These are phyloP conservation scores for Cicer judaicum DNA, from an alignment of 306 rosid species.

Conservation along the genomic window DNA sequence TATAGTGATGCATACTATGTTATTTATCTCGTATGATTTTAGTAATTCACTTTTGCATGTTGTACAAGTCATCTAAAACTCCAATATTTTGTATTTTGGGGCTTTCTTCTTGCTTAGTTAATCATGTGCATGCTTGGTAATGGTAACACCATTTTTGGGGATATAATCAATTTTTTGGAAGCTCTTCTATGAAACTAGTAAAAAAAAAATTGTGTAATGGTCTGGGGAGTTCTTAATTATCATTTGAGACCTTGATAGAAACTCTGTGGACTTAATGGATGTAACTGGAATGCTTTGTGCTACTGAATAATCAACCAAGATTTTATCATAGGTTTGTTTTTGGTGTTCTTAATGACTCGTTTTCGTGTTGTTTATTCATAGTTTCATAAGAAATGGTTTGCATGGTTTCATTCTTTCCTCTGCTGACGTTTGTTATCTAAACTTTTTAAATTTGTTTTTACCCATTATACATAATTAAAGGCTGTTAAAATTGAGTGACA, in stretches of 20 bases:
- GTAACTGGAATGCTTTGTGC: neutral
- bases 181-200: neutral
- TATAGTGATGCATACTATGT: conserved; percentile 3
- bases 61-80: neutral
- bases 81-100: neutral
- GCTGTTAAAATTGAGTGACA: conserved; percentile 15
- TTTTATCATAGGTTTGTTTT: neutral
- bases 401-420: neutral
- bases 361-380: conserved; percentile 1
- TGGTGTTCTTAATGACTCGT: neutral
- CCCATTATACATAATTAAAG: neutral
- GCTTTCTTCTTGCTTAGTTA: neutral
- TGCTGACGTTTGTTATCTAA: neutral
- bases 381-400: neutral
- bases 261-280: neutral
- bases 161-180: neutral
- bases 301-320: neutral
- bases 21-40: conserved; percentile 8
- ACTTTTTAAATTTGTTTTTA: neutral
- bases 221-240: neutral
- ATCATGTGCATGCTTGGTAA: neutral
- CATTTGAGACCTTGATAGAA: conserved; percentile 6
- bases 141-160: neutral
- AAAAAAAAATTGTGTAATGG: neutral
- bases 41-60: conserved; percentile 8